These are phyloP conservation scores for Penicillium sclerotiorum DNA, from an alignment of 2,329 filamentous ascomycete species.

Conservation along the genomic window DNA sequence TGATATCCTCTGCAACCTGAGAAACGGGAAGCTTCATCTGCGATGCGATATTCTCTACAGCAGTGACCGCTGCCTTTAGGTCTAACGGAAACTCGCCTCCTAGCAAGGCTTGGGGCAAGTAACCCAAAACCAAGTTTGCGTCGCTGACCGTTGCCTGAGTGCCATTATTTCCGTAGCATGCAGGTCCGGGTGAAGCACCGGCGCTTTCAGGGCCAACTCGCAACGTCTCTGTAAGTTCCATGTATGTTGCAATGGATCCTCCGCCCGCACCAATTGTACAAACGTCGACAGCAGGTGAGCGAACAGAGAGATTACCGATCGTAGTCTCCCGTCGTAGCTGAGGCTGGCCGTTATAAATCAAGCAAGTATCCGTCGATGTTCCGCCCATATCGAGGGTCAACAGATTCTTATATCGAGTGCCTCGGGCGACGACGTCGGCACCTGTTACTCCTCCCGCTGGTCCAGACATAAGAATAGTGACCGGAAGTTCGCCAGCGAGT, in stretches of 20 bases:
- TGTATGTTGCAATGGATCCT: conserved; percentile 53
- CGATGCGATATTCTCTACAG: conserved; percentile 48
- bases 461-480: conserved; percentile 55
- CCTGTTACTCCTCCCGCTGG: conserved; percentile 55
- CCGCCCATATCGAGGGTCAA: conserved; percentile 57
- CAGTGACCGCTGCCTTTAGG: conserved; percentile 44
- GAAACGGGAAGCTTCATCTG: conserved; percentile 49
- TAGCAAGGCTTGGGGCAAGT: conserved; percentile 50
- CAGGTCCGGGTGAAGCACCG: conserved; percentile 52
- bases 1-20: conserved; percentile 52
- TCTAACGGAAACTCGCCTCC: conserved; percentile 52
- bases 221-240: conserved; percentile 51
- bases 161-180: conserved; percentile 54
- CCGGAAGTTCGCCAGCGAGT: conserved; percentile 50
- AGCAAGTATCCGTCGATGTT: conserved; percentile 53
- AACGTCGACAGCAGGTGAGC: conserved; percentile 53
- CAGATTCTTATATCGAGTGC: conserved; percentile 52
- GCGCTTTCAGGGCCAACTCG: conserved; percentile 56
- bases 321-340: conserved; percentile 51
- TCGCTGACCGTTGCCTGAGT: conserved; percentile 53
- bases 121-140: conserved; percentile 53
- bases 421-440: conserved; percentile 49
- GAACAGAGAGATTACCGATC: conserved; percentile 48
- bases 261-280: conserved; percentile 54
- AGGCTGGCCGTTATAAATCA: conserved; percentile 48